These are phyloP conservation scores for Mimosa pudica DNA, from an alignment of 306 rosid genomes.

Conservation along the genomic window DNA sequence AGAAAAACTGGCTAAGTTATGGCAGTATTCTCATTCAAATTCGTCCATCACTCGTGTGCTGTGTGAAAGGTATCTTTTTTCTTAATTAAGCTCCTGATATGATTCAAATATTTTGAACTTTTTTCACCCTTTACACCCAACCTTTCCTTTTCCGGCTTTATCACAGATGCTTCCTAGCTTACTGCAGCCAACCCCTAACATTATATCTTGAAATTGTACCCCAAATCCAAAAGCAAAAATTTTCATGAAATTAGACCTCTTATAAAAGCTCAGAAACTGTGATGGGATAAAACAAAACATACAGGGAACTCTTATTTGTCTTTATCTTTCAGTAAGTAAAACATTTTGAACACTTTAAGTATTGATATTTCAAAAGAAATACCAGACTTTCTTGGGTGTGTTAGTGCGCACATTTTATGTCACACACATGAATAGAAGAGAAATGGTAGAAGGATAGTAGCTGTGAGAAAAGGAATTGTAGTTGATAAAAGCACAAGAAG, in stretches of 20 bases:
- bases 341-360: slow-evolving; percentile 1
- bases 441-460: slow-evolving; percentile 18
- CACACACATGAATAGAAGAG: slow-evolving; percentile 15
- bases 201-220: not conserved
- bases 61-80: not conserved
- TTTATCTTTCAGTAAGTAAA: slow-evolving; percentile 28
- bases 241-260: slow-evolving; percentile 10
- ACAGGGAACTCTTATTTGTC: slow-evolving; percentile 18
- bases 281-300: not conserved
- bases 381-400: slow-evolving; percentile 12
- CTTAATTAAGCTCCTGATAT: not conserved
- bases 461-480: slow-evolving; percentile 21
- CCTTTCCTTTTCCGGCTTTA: not conserved
- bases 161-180: slow-evolving; percentile 4
- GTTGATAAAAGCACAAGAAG: slow-evolving; percentile 20
- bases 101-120: not conserved
- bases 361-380: slow-evolving; percentile 8
- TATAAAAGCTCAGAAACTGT: not conserved
- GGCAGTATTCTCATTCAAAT: not conserved
- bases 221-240: not conserved
- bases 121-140: not conserved
- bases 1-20: not conserved
- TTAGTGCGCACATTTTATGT: not conserved
- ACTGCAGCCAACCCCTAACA: not conserved
- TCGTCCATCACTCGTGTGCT: not conserved